Evolutionary conservation across 371 early-diverging fungal species (phyloP), one percentile per base, ranked within the genome.

Genomic region (Blastocladiella emersonii): DNA sequence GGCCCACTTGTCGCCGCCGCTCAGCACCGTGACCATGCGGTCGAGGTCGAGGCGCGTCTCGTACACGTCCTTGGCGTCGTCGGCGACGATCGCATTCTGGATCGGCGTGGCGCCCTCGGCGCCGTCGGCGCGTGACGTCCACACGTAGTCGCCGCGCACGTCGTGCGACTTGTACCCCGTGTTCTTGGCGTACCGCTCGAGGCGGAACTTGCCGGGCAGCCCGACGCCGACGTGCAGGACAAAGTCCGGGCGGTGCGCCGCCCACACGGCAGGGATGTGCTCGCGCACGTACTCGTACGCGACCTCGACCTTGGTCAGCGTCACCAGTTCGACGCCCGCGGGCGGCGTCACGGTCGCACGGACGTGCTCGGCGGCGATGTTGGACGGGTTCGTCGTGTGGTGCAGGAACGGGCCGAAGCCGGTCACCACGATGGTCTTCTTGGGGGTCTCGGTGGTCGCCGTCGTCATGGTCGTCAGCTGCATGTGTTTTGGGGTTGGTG

Each of bases 341-440:
- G 59, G 59, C 36, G 59, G 37, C 3, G 59, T 59, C 17, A 27
- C 34, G 37, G n/a, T 17, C 21, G 34, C 10, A 2, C 15, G 10
- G 25, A 59, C 7, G 30, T 34, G 36, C 37, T 7, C 25, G n/a
- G 36, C 59, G 37, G 59, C 59, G 1, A 59, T 17, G 41, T 43
- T 41, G 37, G 59, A 59, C 17, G 59, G 59, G 37, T 59, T 59
- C 25, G 32, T 30, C 44, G 10, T 32, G 59, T 34, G 34, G 8
- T 41, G 37, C 37, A 37, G 27, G 43, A 59, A 59, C 25, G 59
- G 59, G 41, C 59, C 59, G 25, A 59, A 59, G 3, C 59, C 59
- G 37, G 59, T 59, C 36, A 59, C 59, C 2, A 59, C 21, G 59
- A 59, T 8, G 25, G 59, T 62, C 53, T 62, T 51, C 53, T 62